Base-by-base conservation (phyloP, 306 rosid species). In the Sophora flavescens region DNA sequence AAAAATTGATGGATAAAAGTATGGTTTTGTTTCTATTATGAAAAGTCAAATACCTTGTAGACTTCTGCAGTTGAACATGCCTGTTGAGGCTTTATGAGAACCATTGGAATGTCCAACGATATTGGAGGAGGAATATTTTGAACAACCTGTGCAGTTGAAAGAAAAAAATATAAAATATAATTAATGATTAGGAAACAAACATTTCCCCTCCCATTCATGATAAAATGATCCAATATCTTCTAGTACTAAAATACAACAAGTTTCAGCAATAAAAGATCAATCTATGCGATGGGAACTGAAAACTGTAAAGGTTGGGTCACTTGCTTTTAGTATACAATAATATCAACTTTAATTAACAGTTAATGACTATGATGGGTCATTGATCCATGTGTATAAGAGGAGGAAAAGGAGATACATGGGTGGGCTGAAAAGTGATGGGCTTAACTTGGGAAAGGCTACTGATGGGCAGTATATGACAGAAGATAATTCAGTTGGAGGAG, bases 1-100 rank as follows among this genome's bases (percentile, higher is more conserved):
- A 62, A 62, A 73, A 79, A 35, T 53, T 12, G 28, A 36, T 22
- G 22, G 61, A 66, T n/a, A 44, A 28, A 54, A 80, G 68, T 58
- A 56, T 22, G 48, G 38, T 69, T 32, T 35, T 3, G 36, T 64
- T 56, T 22, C 38, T 39, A 18, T 56, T 22, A 47, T 42, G 6
- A 74, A 66, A 81, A 70, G 65, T 67, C 63, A 67, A 47, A 63
- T 90, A 95, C 98, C 97, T 92, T 92, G 81, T 95, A 95, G 70
- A 95, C 98, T 87, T 90, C 97, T 22, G 96, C 97, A 1, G 98
- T 95, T 10, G 97, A 83, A 84, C 98, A 95, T 64, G 97, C 98
- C 74, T 92, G 80, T 63, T 65, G 93, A 36, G 98, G 98, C 69
- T 95, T 95, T 80, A 95, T 92, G 82, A 95, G 98, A 84, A 91